Conservation (phyloP, 495 filamentous ascomycete species). For the Hapsidospora chrysogenum region DNA sequence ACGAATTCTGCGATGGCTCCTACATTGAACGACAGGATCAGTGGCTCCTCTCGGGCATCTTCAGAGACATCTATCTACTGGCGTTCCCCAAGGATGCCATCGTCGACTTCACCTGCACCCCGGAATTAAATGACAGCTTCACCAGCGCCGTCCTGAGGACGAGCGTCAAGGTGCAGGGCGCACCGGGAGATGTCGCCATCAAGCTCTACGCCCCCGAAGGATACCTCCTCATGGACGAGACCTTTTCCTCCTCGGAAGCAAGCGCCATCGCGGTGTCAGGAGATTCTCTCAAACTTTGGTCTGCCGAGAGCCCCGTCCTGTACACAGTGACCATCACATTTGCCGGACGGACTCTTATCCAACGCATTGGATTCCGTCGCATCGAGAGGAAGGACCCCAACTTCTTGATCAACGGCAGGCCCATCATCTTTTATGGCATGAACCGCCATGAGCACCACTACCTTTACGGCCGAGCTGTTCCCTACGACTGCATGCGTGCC, state of each 20-base stretch:
- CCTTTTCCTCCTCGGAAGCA: not conserved
- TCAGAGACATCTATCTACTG: slow-evolving; percentile 50
- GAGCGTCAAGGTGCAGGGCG: slow-evolving; percentile 23
- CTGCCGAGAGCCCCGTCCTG: slow-evolving; percentile 49
- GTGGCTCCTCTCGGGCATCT: slow-evolving; percentile 49
- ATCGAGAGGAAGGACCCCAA: slow-evolving; percentile 38
- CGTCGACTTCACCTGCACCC: slow-evolving; percentile 41
- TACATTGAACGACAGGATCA: slow-evolving; percentile 55
- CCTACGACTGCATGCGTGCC: slow-evolving; percentile 31
- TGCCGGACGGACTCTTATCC: slow-evolving; percentile 20
- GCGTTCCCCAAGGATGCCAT: slow-evolving; percentile 40
- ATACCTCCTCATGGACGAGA: slow-evolving; percentile 2
- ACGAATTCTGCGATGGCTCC: slow-evolving; percentile 47
- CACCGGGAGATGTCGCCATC: slow-evolving; percentile 3
- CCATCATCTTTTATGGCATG: slow-evolving; percentile 45
- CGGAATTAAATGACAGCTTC: slow-evolving; percentile 38
- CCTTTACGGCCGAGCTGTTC: slow-evolving; percentile 40
- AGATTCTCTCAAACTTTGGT: slow-evolving; percentile 41
- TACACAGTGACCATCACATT: slow-evolving; percentile 31
- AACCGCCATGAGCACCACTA: slow-evolving; percentile 56
- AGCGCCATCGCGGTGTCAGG: slow-evolving; percentile 9
- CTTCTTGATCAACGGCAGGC: slow-evolving; percentile 42
- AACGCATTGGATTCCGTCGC: slow-evolving; percentile 44
- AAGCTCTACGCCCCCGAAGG: slow-evolving; percentile 9
- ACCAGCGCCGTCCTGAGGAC: slow-evolving; percentile 35